phyloP scores from a whole-genome alignment of 768 basidiomycete genomes.

The Fibroporia radiculosa region DNA sequence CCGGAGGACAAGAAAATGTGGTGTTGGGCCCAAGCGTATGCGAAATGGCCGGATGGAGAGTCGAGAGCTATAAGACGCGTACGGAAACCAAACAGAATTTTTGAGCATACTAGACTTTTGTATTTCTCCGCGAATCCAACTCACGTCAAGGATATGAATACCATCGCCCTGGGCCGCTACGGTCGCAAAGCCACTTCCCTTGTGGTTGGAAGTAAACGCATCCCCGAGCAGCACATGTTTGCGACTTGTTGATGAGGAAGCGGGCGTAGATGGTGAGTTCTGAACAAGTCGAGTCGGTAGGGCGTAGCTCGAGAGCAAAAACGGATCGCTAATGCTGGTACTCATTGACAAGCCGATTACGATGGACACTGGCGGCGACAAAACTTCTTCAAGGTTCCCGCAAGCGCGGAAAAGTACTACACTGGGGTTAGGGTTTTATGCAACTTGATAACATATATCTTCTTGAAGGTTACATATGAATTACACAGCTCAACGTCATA shows the following conservation, averaged over 20 bases:
- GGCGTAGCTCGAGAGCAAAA: slow-evolving; percentile 32
- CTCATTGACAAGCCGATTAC: slow-evolving; percentile 18
- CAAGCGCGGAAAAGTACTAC: slow-evolving; percentile 4
- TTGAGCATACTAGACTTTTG: neutral
- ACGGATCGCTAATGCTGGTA: slow-evolving; percentile 32
- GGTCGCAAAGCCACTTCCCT: slow-evolving; percentile 52
- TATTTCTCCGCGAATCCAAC: slow-evolving; percentile 16
- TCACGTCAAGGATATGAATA: slow-evolving; percentile 66
- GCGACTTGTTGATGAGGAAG: neutral
- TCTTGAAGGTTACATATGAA: neutral
- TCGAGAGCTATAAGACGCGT: slow-evolving; percentile 40
- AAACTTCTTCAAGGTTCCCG: slow-evolving; percentile 1
- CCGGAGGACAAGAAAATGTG: slow-evolving; percentile 50
- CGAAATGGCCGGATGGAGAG: slow-evolving; percentile 58
- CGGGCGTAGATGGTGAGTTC: slow-evolving; percentile 6
- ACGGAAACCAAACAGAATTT: neutral
- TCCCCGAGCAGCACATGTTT: slow-evolving; percentile 30
- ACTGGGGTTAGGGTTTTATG: slow-evolving; percentile 7
- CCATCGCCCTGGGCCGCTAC: slow-evolving; percentile 69
- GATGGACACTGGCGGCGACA: neutral
- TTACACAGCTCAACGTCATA: neutral
- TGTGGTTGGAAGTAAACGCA: slow-evolving; percentile 19
- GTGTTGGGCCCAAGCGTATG: slow-evolving; percentile 65
- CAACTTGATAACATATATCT: neutral
- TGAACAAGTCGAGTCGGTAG: slow-evolving; percentile 12